Evolutionary conservation across 2,329 filamentous ascomycete species (phyloP).

Genomic region (Bipolaris bicolor): DNA sequence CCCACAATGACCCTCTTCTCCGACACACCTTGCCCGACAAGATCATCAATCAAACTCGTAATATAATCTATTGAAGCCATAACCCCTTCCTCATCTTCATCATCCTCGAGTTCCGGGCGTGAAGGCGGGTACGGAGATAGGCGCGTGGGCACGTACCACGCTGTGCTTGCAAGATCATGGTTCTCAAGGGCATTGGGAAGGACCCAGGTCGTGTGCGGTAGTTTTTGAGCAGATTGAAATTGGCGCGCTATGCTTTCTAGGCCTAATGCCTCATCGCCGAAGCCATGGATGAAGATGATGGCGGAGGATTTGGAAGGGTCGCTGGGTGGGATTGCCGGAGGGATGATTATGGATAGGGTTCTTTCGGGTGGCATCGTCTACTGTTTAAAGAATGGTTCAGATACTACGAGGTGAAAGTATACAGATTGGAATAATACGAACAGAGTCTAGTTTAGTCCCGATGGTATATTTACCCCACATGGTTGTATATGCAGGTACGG

Average conservation of each 20-base stretch:
- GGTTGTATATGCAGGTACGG: constrained; percentile 11
- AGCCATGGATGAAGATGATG: constrained; percentile 56
- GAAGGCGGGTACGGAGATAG: constrained; percentile 50
- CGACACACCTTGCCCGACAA: constrained; percentile 51
- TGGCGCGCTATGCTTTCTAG: constrained; percentile 54
- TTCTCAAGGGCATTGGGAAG: constrained; percentile 58
- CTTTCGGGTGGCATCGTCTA: constrained; percentile 13
- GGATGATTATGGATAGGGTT: constrained; percentile 46
- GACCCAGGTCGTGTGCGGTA: constrained; percentile 58
- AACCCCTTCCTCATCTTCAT: constrained; percentile 56
- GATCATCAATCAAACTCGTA: constrained; percentile 51
- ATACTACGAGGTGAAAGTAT: no score
- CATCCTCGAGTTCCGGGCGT: constrained; percentile 53
- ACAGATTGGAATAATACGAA: no score
- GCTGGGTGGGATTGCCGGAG: constrained; percentile 41
- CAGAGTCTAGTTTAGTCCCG: background rate
- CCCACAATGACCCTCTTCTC: constrained; percentile 54
- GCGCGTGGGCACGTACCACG: constrained; percentile 55
- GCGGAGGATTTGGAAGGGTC: constrained; percentile 50
- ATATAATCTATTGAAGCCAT: constrained; percentile 50
- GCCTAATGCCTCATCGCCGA: constrained; percentile 56
- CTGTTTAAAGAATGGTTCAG: background rate
- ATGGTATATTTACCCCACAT: constrained; percentile 19
- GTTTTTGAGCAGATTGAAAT: constrained; percentile 57
- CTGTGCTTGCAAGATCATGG: constrained; percentile 54